These are phyloP conservation scores for Colletotrichum sp. DNA, from an alignment of 2,329 filamentous ascomycete genomes.

Conservation along the genomic window DNA sequence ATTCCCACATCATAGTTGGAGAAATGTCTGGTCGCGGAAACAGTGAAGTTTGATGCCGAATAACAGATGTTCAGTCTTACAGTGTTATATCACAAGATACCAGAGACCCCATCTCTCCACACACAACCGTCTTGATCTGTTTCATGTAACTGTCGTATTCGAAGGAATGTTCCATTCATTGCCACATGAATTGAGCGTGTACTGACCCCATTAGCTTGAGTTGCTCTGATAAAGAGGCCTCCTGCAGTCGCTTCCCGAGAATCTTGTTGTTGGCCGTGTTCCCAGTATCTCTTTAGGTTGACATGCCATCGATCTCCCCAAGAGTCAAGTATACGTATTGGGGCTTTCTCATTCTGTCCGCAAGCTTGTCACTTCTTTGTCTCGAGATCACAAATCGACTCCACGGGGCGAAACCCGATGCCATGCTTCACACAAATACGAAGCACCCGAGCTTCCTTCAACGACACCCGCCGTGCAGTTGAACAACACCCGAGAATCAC, in stretches of 20 bases:
- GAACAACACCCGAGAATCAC: neutral
- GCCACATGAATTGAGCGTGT: neutral
- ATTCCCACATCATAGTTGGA: neutral
- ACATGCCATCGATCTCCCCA: neutral
- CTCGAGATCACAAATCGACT: neutral
- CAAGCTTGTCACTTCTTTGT: neutral
- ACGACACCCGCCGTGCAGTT: neutral
- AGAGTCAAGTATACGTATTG: neutral
- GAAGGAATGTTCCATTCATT: neutral
- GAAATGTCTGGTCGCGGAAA: neutral
- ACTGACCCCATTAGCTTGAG: neutral
- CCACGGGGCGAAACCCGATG: neutral
- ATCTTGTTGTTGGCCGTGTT: neutral
- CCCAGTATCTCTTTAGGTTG: neutral
- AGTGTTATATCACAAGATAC: neutral
- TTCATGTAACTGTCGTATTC: neutral
- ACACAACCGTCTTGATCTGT: neutral
- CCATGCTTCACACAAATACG: neutral
- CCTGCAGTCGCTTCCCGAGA: neutral
- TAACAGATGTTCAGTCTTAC: neutral
- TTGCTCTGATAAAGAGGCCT: neutral
- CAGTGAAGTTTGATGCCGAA: neutral
- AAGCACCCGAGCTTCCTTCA: neutral
- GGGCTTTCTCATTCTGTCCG: neutral
- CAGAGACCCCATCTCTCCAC: neutral